Conservation (phyloP, 2,329 filamentous ascomycete species). For the Atkinsonella hypoxylon region DNA sequence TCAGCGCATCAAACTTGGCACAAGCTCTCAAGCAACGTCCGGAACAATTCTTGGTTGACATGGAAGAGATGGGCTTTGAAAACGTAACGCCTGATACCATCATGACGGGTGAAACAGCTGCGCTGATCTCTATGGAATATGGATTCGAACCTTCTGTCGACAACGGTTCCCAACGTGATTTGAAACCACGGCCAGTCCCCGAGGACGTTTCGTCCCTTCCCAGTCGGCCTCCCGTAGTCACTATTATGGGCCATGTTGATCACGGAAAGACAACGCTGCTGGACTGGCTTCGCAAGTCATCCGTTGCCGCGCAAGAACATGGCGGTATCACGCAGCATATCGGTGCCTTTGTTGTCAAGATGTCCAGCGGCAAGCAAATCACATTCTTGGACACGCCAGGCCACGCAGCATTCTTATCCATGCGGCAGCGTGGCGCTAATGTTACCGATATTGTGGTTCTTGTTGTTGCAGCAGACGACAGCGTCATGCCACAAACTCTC, state of each 20-base stretch:
- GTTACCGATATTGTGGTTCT: constrained; percentile 95
- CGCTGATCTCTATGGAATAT: constrained; percentile 82
- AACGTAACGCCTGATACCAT: constrained; percentile 73
- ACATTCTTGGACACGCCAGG: constrained; percentile 96
- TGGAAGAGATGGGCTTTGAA: constrained; percentile 83
- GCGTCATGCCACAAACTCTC: constrained; percentile 91
- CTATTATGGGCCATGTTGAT: constrained; percentile 98
- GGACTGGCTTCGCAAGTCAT: constrained; percentile 87
- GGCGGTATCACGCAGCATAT: constrained; percentile 98
- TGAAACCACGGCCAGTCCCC: constrained; percentile 56
- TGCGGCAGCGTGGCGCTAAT: constrained; percentile 89
- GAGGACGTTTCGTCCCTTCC: constrained; percentile 60
- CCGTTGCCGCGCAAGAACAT: constrained; percentile 80
- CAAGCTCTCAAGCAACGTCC: constrained; percentile 59
- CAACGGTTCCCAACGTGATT: constrained; percentile 51
- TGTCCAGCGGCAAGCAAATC: constrained; percentile 78
- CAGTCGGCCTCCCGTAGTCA: constrained; percentile 78
- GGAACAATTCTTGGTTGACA: constrained; percentile 58
- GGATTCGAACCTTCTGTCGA: constrained; percentile 79
- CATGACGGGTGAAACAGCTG: constrained; percentile 81
- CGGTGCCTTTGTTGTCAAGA: constrained; percentile 84
- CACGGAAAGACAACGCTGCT: constrained; percentile 96
- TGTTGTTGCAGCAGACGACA: constrained; percentile 93
- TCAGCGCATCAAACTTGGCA: constrained; percentile 76
- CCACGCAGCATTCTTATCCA: constrained; percentile 87